Evolutionary conservation across 164 flowering plant species (phyloP).

Genomic region (Houttuynia cordata): DNA sequence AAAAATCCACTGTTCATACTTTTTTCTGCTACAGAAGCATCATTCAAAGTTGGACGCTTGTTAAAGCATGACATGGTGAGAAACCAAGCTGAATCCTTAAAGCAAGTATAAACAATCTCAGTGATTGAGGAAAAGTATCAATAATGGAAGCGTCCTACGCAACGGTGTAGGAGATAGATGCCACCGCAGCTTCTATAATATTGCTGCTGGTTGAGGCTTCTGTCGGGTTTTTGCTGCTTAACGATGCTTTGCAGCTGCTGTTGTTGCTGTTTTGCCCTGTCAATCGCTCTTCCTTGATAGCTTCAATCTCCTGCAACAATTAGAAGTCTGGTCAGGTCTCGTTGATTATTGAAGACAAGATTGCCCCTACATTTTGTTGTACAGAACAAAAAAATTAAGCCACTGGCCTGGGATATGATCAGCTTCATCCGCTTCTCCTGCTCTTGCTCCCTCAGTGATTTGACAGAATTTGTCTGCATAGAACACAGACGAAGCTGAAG

Average conservation of each 20-base stretch:
- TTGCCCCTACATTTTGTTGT: background rate
- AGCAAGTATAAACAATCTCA: background rate
- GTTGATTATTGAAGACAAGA: background rate
- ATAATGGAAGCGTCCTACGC: background rate
- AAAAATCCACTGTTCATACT: no score
- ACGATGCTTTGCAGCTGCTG: background rate
- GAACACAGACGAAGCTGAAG: background rate
- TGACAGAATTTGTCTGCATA: background rate
- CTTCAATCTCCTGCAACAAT: background rate
- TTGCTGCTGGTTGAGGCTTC: background rate
- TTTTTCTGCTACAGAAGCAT: conserved; percentile 8
- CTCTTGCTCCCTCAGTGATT: conserved; percentile 4
- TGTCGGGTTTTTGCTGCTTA: background rate
- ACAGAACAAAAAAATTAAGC: background rate
- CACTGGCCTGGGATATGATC: background rate
- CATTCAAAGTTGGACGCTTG: conserved; percentile 7
- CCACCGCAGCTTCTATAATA: background rate
- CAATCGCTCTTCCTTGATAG: background rate
- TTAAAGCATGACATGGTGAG: background rate
- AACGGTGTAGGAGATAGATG: background rate
- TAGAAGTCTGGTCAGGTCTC: background rate
- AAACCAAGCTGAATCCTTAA: background rate
- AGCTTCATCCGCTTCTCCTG: background rate
- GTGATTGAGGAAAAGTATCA: background rate
- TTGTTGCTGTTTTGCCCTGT: background rate